Percentiles rank a stretch among this genome's conserved stretches.
These are phyloP conservation scores for Cryptococcus hybrid DNA, from an alignment of 1,284 basidiomycete species.

Conservation along the genomic window DNA sequence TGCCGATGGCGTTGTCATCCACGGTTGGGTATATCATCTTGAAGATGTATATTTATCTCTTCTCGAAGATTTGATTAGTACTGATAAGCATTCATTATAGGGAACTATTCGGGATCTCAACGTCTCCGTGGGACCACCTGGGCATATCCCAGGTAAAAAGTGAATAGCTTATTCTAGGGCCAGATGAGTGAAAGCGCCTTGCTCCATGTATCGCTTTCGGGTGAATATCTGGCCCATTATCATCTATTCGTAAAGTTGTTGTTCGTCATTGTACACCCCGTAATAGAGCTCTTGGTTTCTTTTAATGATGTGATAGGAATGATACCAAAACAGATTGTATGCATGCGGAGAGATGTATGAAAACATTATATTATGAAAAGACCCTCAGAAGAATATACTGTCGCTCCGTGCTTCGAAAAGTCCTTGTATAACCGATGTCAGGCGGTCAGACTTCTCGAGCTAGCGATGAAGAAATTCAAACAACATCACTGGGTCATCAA, in stretches of 20 bases:
- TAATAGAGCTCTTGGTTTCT: not conserved
- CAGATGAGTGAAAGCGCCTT: not conserved
- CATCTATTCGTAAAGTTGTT: too few relatives aligned
- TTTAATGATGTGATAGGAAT: not conserved
- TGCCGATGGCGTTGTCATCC: slow-evolving; percentile 38
- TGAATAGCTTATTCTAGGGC: slow-evolving; percentile 12
- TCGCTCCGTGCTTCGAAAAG: slow-evolving; percentile 39
- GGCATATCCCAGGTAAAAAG: slow-evolving; percentile 21
- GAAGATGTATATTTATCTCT: slow-evolving; percentile 35
- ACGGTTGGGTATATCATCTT: slow-evolving; percentile 50
- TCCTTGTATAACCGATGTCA: slow-evolving; percentile 38
- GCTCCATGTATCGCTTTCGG: not conserved
- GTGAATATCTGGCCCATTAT: too few relatives aligned
- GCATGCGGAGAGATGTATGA: not conserved
- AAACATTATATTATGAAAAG: not conserved
- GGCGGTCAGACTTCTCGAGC: slow-evolving; percentile 36
- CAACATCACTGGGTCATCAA: slow-evolving; percentile 41
- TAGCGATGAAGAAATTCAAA: slow-evolving; percentile 51
- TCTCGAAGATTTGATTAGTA: not conserved
- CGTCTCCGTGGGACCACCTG: slow-evolving; percentile 42
- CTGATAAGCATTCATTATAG: slow-evolving; percentile 6
- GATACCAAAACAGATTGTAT: not conserved
- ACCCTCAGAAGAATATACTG: slow-evolving; percentile 40
- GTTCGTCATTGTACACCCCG: not conserved
- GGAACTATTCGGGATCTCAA: slow-evolving; percentile 44